phyloP scores from a whole-genome alignment of 1,284 basidiomycete species.

The Fomitopsis betulina region DNA sequence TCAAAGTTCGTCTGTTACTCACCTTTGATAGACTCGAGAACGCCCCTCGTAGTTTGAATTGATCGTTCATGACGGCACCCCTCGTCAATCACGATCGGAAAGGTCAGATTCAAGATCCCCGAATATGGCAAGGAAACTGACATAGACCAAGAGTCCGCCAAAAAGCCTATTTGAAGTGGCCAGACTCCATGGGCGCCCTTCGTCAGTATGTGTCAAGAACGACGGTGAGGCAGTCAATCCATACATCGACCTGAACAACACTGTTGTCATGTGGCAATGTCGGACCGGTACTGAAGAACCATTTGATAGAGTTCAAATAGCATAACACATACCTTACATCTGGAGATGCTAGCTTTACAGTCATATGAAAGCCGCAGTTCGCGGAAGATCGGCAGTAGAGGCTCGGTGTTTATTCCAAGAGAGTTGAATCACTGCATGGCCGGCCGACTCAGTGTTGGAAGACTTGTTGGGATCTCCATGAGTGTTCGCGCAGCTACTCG shows the following conservation, averaged over 20 bases:
- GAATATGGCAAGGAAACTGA: background rate
- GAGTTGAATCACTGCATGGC: background rate
- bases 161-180: background rate
- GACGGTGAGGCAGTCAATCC: background rate
- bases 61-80: background rate
- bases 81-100: background rate
- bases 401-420: background rate
- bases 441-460: background rate
- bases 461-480: background rate
- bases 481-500: background rate
- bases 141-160: background rate
- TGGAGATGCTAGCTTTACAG: background rate
- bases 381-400: background rate
- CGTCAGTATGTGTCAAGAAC: background rate
- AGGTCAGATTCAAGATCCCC: background rate
- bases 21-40: slow-evolving; percentile 1
- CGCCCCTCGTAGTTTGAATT: background rate
- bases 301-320: background rate
- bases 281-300: background rate
- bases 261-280: background rate
- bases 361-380: background rate
- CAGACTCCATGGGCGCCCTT: background rate
- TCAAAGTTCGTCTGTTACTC: background rate
- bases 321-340: background rate
- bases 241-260: background rate